phyloP scores from a whole-genome alignment of 345 rosid species.

The Hypericum perforatum region DNA sequence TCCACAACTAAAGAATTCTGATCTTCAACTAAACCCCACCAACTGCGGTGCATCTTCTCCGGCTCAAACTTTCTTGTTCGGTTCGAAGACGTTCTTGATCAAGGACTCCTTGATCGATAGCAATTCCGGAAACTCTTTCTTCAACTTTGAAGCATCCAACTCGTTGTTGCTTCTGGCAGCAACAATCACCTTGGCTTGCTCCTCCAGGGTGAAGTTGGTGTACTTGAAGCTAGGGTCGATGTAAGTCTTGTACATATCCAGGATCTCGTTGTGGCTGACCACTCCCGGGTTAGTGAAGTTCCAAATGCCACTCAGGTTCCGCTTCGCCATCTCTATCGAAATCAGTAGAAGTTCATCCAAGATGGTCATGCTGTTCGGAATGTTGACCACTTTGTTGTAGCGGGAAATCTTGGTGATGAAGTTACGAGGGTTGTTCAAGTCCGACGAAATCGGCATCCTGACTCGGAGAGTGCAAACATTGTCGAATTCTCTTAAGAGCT shows the following conservation, averaged over 20 bases:
- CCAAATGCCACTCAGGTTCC: slow-evolving; percentile 64
- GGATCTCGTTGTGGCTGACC: slow-evolving; percentile 66
- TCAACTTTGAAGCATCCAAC: slow-evolving; percentile 59
- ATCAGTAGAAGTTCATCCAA: slow-evolving; percentile 68
- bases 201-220: slow-evolving; percentile 54
- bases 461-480: slow-evolving; percentile 67
- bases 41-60: background rate
- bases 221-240: slow-evolving; percentile 50
- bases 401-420: slow-evolving; percentile 63
- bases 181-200: slow-evolving; percentile 64
- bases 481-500: slow-evolving; percentile 51
- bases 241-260: slow-evolving; percentile 65
- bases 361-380: slow-evolving; percentile 72
- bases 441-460: slow-evolving; percentile 73
- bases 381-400: slow-evolving; percentile 67
- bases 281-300: slow-evolving; percentile 79
- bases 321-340: slow-evolving; percentile 70
- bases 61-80: slow-evolving; percentile 46
- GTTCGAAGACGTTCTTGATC: slow-evolving; percentile 57
- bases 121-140: slow-evolving; percentile 62
- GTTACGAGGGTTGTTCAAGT: slow-evolving; percentile 60
- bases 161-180: slow-evolving; percentile 78
- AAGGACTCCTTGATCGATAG: slow-evolving; percentile 59
- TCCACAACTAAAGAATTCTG: too few species aligned
- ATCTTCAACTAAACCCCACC: too few species aligned